These are phyloP conservation scores for Cytospora schulzeri DNA, from an alignment of 2,329 filamentous ascomycete genomes.

Conservation along the genomic window DNA sequence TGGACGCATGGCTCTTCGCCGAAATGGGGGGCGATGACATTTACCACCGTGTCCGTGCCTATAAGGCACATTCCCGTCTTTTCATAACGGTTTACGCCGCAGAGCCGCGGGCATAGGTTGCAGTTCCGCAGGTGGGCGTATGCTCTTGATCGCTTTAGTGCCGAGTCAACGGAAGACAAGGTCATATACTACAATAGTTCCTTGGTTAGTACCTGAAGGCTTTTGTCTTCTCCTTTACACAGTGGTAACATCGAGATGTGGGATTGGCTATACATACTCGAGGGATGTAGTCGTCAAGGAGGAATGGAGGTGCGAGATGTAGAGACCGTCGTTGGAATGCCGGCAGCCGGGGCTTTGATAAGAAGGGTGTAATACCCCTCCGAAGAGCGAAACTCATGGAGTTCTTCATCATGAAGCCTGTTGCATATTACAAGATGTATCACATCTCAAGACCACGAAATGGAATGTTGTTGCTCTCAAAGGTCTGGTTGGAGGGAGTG, in stretches of 20 bases:
- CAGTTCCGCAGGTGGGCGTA: slow-evolving; percentile 77
- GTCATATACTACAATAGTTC: slow-evolving; percentile 55
- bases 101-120: slow-evolving; percentile 78
- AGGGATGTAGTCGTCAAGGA: slow-evolving; percentile 74
- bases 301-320: slow-evolving; percentile 64
- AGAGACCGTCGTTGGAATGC: slow-evolving; percentile 36
- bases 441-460: not conserved
- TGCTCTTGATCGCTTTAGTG: slow-evolving; percentile 72
- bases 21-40: slow-evolving; percentile 83
- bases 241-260: not conserved
- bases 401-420: slow-evolving; percentile 7
- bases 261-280: slow-evolving; percentile 39
- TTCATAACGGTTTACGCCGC: slow-evolving; percentile 80
- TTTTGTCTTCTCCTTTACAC: not conserved
- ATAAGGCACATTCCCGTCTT: slow-evolving; percentile 78
- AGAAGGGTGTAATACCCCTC: not conserved
- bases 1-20: slow-evolving; percentile 85
- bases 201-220: not conserved
- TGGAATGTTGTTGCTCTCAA: not conserved
- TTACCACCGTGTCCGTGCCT: slow-evolving; percentile 75
- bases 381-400: slow-evolving; percentile 6
- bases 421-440: not conserved
- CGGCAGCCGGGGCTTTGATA: not conserved
- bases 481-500: not conserved
- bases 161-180: slow-evolving; percentile 67